Evolutionary conservation across 2,329 filamentous ascomycete species (phyloP).

Genomic region (Coleophoma eucalyptorum): DNA sequence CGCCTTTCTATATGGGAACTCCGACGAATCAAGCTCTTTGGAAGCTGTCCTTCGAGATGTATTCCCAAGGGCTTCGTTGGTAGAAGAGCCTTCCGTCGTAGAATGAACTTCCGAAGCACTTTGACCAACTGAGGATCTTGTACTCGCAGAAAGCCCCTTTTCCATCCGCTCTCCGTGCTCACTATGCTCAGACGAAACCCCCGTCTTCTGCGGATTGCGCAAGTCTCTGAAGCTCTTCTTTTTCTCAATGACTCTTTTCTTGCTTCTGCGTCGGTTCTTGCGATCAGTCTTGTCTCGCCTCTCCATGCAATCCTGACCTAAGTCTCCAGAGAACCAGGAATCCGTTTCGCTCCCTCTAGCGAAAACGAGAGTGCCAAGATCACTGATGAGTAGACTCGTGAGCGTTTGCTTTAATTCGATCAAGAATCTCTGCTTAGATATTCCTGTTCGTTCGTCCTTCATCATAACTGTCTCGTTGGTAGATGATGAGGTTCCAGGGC

Average conservation of each 20-base stretch:
- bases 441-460: slow-evolving; percentile 45
- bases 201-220: slow-evolving; percentile 42
- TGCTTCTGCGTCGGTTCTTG: slow-evolving; percentile 37
- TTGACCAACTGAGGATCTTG: slow-evolving; percentile 16
- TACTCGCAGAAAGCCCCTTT: slow-evolving; percentile 14
- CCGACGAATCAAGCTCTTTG: slow-evolving; percentile 29
- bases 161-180: slow-evolving; percentile 15
- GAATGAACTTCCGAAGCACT: slow-evolving; percentile 15
- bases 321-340: slow-evolving; percentile 64
- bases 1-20: slow-evolving; percentile 78
- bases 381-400: slow-evolving; percentile 81
- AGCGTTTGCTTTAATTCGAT: slow-evolving; percentile 73
- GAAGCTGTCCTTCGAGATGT: slow-evolving; percentile 14
- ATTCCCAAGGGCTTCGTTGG: slow-evolving; percentile 15
- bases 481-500: slow-evolving; percentile 63
- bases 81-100: slow-evolving; percentile 22
- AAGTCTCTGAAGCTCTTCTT: slow-evolving; percentile 67
- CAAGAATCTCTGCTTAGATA: slow-evolving; percentile 77
- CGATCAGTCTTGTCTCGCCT: slow-evolving; percentile 55
- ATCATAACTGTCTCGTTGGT: slow-evolving; percentile 65
- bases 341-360: slow-evolving; percentile 85
- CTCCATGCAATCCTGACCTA: slow-evolving; percentile 61
- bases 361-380: slow-evolving; percentile 82
- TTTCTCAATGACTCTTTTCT: slow-evolving; percentile 52
- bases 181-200: slow-evolving; percentile 15